phyloP scores from a whole-genome alignment of 2,329 filamentous ascomycete species.

The Fusarium chuoi region DNA sequence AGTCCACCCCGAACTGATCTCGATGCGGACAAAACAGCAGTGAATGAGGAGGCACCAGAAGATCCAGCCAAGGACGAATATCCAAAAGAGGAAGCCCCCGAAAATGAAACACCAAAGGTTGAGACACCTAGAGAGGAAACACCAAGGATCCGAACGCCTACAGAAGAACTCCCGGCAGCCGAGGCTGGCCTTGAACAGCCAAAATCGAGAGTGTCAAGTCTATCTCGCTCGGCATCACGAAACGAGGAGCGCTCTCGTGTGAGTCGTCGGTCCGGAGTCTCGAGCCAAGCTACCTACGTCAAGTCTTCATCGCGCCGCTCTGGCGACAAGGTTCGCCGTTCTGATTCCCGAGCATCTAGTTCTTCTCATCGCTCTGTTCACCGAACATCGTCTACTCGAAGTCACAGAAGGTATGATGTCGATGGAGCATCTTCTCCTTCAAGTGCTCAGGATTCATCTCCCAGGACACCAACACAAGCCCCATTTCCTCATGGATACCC shows the following conservation, averaged over 20 bases:
- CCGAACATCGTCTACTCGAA: constrained; percentile 53
- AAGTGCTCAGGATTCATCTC: constrained; percentile 65
- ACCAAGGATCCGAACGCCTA: constrained; percentile 27
- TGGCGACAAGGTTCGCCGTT: constrained; percentile 49
- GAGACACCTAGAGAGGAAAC: constrained; percentile 17
- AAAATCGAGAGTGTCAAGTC: constrained; percentile 57
- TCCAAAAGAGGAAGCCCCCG: constrained; percentile 8
- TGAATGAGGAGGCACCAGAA: constrained; percentile 48
- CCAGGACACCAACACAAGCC: constrained; percentile 68
- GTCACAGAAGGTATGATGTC: constrained; percentile 50
- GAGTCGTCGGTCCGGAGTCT: constrained; percentile 64
- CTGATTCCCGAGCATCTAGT: constrained; percentile 49
- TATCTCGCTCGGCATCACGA: constrained; percentile 57
- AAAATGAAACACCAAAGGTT: constrained; percentile 44
- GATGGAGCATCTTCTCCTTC: constrained; percentile 59
- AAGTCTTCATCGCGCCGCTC: constrained; percentile 49
- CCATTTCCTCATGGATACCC: constrained; percentile 60
- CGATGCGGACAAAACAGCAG: constrained; percentile 54
- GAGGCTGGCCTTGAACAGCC: constrained; percentile 50
- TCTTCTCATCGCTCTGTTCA: constrained; percentile 49
- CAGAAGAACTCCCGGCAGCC: constrained; percentile 20
- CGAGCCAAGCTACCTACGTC: constrained; percentile 68
- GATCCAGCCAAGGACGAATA: constrained; percentile 45
- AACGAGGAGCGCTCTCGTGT: constrained; percentile 63
- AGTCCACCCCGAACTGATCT: constrained; percentile 73